Base-by-base conservation (phyloP, 2,329 filamentous ascomycete species). In the Ascomycota sp. region DNA sequence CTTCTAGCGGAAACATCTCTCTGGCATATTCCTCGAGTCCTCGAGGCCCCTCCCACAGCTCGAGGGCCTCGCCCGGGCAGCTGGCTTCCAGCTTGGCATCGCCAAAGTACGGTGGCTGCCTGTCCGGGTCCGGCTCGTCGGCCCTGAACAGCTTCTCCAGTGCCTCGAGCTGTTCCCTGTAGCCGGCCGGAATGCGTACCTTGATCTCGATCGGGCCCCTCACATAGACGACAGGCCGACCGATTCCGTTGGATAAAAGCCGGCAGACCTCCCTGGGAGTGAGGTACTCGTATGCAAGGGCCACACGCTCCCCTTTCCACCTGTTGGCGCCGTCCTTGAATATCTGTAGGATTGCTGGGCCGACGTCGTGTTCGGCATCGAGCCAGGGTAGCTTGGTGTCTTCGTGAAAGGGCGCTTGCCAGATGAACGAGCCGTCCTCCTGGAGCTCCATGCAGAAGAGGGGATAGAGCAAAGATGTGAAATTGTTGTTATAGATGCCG, bases 401-500 rank as follows among this genome's bases (percentile, higher is more conserved):
- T 2, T 82, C 79, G 43, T 93, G 80, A 51, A 95, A 95, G 0
- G 89, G 89, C 2, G 86, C 86, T 46, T 82, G 74, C 89, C 89
- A 95, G 34, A 75, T 59, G 48, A 94, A 94, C 31, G 78, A 83
- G 12, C 81, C 83, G 43, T 94, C 82, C 2, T 62, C 52, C 51
- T 82, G 74, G 28, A 92, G 59, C 38, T 91, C 82, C 78, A 94
- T 92, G 55, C 85, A 89, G 57, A 95, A 95, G 4, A 95, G 64
- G 1, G 89, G 89, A 46, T 93, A 95, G 2, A 72, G 73, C 21
- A 94, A 63, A 28, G 80, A 89, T 20, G 86, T 95, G 55, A 95
- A 98, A 51, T 98, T 95, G 56, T 95, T 95, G 63, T 95, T 93
- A 62, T 95, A 98, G 43, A 94, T 94, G 35, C 86, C 89, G 8